A percentile compares a stretch with the other conserved stretches of the same genome.
Evolutionary conservation across 768 basidiomycete genomes (phyloP).

Genomic region (Termitomyces sp.): DNA sequence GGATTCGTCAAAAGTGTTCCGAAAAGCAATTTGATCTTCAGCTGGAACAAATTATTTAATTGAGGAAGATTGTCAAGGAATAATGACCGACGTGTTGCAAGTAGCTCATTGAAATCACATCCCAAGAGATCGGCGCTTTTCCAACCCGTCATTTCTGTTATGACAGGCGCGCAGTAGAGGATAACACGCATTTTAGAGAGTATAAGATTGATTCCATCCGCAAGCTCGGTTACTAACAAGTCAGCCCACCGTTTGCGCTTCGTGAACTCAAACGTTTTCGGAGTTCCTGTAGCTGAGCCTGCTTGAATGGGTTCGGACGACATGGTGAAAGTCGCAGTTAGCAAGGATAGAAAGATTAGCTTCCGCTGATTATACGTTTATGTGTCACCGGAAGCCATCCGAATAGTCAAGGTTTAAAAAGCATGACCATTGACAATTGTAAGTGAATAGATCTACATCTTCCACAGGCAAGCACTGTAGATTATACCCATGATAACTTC

Average conservation of each 20-base stretch:
- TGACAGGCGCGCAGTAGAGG: conserved; percentile 63
- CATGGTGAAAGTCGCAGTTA: conserved; percentile 4
- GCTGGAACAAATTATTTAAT: conserved; percentile 28
- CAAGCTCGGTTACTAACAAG: conserved; percentile 68
- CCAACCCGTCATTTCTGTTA: conserved; percentile 77
- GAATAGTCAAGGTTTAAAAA: not conserved
- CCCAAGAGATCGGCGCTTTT: conserved; percentile 68
- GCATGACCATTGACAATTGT: not conserved
- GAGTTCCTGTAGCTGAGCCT: conserved; percentile 13
- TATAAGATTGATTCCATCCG: conserved; percentile 66
- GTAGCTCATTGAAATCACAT: conserved; percentile 54
- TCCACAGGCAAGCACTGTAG: not conserved
- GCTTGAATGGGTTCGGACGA: conserved; percentile 6
- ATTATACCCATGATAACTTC: not conserved
- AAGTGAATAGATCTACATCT: not conserved
- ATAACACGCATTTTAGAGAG: conserved; percentile 60
- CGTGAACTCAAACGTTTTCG: conserved; percentile 69
- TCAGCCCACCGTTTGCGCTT: conserved; percentile 87
- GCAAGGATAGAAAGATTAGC: not conserved
- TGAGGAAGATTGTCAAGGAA: not conserved
- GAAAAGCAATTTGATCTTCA: conserved; percentile 56
- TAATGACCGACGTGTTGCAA: conserved; percentile 48
- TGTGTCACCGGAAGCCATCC: not conserved
- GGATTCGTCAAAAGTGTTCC: conserved; percentile 49
- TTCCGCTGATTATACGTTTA: not conserved